phyloP scores from a whole-genome alignment of 169 alveolate species.

The Eimeria zaria region DNA sequence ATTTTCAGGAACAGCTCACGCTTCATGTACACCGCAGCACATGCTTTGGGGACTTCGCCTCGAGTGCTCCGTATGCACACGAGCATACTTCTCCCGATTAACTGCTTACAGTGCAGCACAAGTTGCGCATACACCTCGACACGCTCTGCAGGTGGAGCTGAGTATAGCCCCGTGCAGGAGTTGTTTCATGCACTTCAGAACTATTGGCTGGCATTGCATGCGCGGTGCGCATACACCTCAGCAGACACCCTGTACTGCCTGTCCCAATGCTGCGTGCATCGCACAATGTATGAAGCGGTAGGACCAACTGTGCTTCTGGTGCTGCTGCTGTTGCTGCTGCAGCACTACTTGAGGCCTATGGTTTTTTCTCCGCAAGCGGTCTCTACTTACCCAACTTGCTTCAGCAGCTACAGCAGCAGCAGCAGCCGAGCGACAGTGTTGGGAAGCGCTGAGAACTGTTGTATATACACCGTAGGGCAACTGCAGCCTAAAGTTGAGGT shows the following conservation, averaged over 20 bases:
- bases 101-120: background rate
- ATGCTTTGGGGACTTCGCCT: background rate
- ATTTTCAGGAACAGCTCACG: background rate
- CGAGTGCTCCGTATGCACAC: too few relatives aligned
- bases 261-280: background rate
- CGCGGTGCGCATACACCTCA: background rate
- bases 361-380: conserved; percentile 71
- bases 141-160: too few relatives aligned
- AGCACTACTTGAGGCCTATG: conserved; percentile 80
- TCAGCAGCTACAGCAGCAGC: conserved; percentile 53
- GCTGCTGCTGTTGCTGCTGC: conserved; percentile 9
- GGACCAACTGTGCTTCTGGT: background rate
- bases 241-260: background rate
- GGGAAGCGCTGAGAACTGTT: conserved; percentile 84
- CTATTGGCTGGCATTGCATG: background rate
- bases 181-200: background rate
- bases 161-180: too few relatives aligned
- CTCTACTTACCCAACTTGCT: conserved; percentile 40
- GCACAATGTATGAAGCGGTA: background rate
- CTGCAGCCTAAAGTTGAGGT: conserved; percentile 93
- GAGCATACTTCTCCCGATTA: too few relatives aligned
- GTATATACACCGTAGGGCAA: conserved; percentile 94
- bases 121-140: background rate
- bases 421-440: conserved; percentile 43
- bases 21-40: background rate